Evolutionary conservation across 2,329 filamentous ascomycete species (phyloP).

Genomic region (Ophiostoma triangulosporum): DNA sequence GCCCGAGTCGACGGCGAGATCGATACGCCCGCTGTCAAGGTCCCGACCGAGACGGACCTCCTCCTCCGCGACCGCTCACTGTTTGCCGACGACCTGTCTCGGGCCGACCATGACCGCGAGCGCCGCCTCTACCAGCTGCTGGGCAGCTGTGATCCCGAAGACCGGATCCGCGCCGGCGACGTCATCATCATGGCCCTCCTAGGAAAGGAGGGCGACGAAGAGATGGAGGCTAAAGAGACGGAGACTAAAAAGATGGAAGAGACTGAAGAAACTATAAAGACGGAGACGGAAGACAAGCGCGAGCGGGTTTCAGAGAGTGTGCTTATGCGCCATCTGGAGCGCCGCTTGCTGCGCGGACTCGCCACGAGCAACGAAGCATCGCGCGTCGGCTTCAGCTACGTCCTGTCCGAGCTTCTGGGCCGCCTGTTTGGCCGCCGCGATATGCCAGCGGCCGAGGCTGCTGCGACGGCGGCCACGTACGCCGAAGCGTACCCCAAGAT

Average conservation of each 20-base stretch:
- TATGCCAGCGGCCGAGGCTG: neutral
- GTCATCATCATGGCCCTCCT: constrained; percentile 44
- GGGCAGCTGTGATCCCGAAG: constrained; percentile 41
- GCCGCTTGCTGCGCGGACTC: constrained; percentile 70
- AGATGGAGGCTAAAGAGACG: neutral
- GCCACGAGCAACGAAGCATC: constrained; percentile 84
- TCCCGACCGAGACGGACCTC: neutral
- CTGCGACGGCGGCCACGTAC: constrained; percentile 11
- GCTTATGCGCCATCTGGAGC: constrained; percentile 45
- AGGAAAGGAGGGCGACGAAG: constrained; percentile 13
- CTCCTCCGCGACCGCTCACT: constrained; percentile 23
- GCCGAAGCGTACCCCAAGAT: constrained; percentile 36
- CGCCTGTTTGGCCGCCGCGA: constrained; percentile 47
- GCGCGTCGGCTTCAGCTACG: constrained; percentile 77
- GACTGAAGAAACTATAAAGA: neutral
- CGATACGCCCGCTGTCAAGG: neutral
- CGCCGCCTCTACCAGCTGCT: constrained; percentile 47
- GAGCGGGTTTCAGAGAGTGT: constrained; percentile 35
- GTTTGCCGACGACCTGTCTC: constrained; percentile 34
- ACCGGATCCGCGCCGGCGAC: constrained; percentile 45
- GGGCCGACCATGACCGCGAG: constrained; percentile 43
- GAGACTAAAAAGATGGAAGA: neutral
- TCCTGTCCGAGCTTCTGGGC: constrained; percentile 65
- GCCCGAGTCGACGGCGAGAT: constrained; percentile 6
- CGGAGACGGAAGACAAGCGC: neutral